phyloP scores from a whole-genome alignment of 495 filamentous ascomycete species.

The Cudoniella acicularis region DNA sequence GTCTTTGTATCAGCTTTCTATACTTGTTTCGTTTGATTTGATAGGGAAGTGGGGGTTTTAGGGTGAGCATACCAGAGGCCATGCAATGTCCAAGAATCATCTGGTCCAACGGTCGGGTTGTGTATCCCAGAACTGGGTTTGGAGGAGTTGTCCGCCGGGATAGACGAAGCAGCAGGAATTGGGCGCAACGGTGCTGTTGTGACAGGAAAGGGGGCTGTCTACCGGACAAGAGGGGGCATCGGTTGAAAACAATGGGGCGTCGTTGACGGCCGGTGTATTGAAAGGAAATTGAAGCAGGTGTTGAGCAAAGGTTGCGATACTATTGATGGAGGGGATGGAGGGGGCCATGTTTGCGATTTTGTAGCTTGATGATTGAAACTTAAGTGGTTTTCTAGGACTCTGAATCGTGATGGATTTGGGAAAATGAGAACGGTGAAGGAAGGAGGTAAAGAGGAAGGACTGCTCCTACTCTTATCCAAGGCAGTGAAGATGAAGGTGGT shows the following conservation, averaged over 20 bases:
- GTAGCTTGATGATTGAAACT: too few species aligned
- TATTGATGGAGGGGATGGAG: slow-evolving; percentile 12
- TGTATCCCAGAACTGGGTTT: slow-evolving; percentile 87
- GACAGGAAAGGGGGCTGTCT: slow-evolving; percentile 45
- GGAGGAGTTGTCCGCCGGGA: slow-evolving; percentile 72
- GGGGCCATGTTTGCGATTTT: slow-evolving; percentile 3
- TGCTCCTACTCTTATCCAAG: background rate
- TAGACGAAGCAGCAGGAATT: slow-evolving; percentile 80
- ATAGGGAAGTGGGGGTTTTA: background rate
- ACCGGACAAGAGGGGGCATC: slow-evolving; percentile 32
- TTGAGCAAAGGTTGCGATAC: background rate
- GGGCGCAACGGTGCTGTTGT: slow-evolving; percentile 37
- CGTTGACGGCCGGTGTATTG: background rate
- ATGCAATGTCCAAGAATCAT: slow-evolving; percentile 81
- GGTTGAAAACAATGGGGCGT: background rate
- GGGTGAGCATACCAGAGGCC: slow-evolving; percentile 60
- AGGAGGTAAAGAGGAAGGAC: background rate
- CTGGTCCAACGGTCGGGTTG: slow-evolving; percentile 64
- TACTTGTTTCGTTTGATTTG: background rate
- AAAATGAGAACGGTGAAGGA: background rate
- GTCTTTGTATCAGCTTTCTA: background rate
- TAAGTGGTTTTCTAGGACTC: background rate
- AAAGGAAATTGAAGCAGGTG: slow-evolving; percentile 14
- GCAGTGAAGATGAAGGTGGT: background rate
- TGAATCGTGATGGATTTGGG: background rate